Evolutionary conservation across 1,284 basidiomycete genomes (phyloP), one percentile per base, ranked within the genome.

Genomic region (Lentinus polychrous): DNA sequence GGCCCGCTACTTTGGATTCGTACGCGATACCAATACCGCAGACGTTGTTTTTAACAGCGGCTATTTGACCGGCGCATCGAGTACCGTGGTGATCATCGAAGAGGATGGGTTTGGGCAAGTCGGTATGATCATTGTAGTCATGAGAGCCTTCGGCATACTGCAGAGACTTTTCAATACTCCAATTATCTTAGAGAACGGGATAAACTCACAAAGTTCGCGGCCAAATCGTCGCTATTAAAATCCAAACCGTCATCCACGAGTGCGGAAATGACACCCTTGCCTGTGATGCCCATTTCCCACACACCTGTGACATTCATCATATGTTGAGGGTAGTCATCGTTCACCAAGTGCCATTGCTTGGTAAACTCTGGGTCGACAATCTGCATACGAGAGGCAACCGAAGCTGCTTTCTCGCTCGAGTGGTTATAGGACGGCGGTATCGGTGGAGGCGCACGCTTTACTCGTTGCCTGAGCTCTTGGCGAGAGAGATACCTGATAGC

Each of bases 231-330:
- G 58, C 85, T 91, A 45, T 83, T 80, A 65, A 93, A 89, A 64
- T 99, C 96, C 55, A 99, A 69, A 0, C 96, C 96, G 64, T 99
- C 96, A 64, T 99, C 96, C 22, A 99, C 88, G 45, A 99, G 75
- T 5, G 91, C 91, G 5, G 94, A 83, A 45, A 89, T 87, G 40
- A 98, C 75, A 15, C 91, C 93, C 57, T 84, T 77, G 1, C 96
- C 96, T 0, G 85, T 90, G 54, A 94, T 77, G 1, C 91, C 91
- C 68, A 84, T 76, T 36, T 88, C 83, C 91, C 91, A 94, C 0
- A 93, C 75, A n/a, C 75, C 73, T 0, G 86, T 81, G 17, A 88
- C 81, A 59, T 94, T 94, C 81, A 94, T 88, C 75, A 82, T 86
- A 62, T 92, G 81, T 56, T 82, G 74, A 1, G 82, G 83, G 50